These are phyloP conservation scores for Neurospora pannonica DNA, from an alignment of 495 filamentous ascomycete species.

Conservation along the genomic window DNA sequence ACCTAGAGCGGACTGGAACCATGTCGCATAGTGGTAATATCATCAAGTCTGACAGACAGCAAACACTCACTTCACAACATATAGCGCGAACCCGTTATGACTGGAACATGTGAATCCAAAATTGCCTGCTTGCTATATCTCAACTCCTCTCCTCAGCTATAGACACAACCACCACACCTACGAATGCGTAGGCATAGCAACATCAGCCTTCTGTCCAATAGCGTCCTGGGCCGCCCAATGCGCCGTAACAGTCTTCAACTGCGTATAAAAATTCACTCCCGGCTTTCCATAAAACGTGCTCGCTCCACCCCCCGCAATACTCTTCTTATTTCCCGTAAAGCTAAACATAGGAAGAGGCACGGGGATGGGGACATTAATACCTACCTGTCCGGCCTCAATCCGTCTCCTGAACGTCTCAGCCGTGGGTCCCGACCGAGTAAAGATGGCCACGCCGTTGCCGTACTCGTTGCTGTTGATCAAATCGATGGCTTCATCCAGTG, in stretches of 20 bases:
- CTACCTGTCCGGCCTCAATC: constrained; percentile 70
- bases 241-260: constrained; percentile 94
- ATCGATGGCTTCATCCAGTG: constrained; percentile 67
- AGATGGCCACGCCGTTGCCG: constrained; percentile 58
- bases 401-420: constrained; percentile 51
- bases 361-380: constrained; percentile 74
- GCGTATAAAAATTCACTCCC: constrained; percentile 89
- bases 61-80: too few species aligned
- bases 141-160: background rate
- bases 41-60: too few species aligned
- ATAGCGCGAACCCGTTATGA: too few species aligned
- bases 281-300: constrained; percentile 94
- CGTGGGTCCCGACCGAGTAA: constrained; percentile 51
- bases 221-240: constrained; percentile 77
- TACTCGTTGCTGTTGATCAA: constrained; percentile 58
- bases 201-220: constrained; percentile 66
- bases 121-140: too few species aligned
- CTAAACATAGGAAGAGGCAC: constrained; percentile 93
- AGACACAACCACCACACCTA: background rate
- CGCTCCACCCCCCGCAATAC: constrained; percentile 83
- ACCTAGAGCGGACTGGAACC: too few species aligned
- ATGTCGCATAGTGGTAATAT: too few species aligned
- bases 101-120: too few species aligned
- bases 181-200: constrained; percentile 85
- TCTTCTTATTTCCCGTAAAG: constrained; percentile 98